These are phyloP conservation scores for Jaminaea rosea DNA, from an alignment of 1,284 basidiomycete genomes.

Conservation along the genomic window DNA sequence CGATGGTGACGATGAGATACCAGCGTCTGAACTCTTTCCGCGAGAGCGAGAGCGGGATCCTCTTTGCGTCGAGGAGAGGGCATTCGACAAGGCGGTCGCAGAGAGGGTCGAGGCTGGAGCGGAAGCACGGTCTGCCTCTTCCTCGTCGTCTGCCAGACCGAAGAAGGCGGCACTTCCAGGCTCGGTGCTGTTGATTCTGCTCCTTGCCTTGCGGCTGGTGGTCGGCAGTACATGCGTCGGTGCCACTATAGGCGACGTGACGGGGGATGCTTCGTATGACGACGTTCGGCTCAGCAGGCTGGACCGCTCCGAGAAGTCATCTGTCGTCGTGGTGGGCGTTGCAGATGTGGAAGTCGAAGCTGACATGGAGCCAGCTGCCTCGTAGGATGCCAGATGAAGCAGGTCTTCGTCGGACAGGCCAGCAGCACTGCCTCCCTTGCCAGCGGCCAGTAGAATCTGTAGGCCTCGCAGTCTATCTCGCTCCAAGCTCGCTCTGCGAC, in stretches of 20 bases:
- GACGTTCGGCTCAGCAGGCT: background rate
- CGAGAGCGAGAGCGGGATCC: too few relatives aligned
- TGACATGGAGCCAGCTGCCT: background rate
- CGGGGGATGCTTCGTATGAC: background rate
- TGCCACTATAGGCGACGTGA: too few relatives aligned
- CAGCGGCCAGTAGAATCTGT: background rate
- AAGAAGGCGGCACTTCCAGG: background rate
- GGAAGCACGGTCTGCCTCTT: too few relatives aligned
- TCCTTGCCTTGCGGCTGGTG: background rate
- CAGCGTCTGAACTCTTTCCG: too few relatives aligned
- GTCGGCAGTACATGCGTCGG: too few relatives aligned
- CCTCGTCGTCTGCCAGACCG: conserved; percentile 1
- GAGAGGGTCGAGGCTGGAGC: background rate
- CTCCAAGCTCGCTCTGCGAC: background rate
- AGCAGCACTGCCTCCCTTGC: too few relatives aligned
- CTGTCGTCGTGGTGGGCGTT: background rate
- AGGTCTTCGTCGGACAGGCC: background rate
- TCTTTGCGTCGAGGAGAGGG: too few relatives aligned
- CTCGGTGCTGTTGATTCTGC: background rate
- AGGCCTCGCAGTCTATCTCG: background rate
- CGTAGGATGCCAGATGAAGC: background rate
- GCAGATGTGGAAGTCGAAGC: background rate
- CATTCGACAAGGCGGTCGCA: background rate
- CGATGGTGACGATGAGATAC: background rate
- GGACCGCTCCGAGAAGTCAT: background rate